Base-by-base conservation (phyloP, 371 early-diverging fungal species). In the Mortierella sp. region DNA sequence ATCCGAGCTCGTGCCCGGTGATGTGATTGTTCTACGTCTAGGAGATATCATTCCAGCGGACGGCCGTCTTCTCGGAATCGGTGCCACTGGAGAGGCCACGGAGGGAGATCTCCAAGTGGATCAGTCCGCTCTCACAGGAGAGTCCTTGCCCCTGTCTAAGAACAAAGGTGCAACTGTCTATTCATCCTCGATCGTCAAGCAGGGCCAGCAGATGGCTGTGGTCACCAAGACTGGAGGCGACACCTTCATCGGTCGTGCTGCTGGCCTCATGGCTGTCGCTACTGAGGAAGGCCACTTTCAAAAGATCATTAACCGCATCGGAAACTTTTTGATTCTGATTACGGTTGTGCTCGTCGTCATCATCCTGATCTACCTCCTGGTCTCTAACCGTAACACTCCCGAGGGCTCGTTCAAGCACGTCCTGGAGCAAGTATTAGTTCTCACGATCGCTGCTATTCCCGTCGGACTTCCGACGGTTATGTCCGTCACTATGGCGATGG, bases 21-120 rank as follows among this genome's bases (percentile, higher is more conserved):
- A 98, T 79, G 79, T 97, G 34, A 85, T 98, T 59, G 90, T 90
- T 24, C 79, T 97, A 28, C 90, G 94, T 53, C 80, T 96, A 34
- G 99, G 99, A 62, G 97, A 97, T 80, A 96, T 95, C 56, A 86
- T 97, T 19, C 97, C 97, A 37, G 99, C 97, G 15, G 98, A 98
- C 82, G 89, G 84, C 41, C 88, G 93, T 50, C 81, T 96, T 46
- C 86, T 97, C 43, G 96, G 96, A 7, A 83, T 97, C 59, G 91
- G 89, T 50, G 90, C 89, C 31, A 91, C 90, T 9, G 95, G 95
- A 27, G 92, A 90, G 60, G 83, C 81, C n/a, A 84, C 90, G 11
- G 93, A 92, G 48, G 87, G 85, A 19, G 83, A 88, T 54, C 82
- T 97, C 24, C 89, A 90, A 60, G 89, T 98, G 55, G 99, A 99